Evolutionary conservation across 768 basidiomycete genomes (phyloP).

Genomic region (Termitomyces titanicus): DNA sequence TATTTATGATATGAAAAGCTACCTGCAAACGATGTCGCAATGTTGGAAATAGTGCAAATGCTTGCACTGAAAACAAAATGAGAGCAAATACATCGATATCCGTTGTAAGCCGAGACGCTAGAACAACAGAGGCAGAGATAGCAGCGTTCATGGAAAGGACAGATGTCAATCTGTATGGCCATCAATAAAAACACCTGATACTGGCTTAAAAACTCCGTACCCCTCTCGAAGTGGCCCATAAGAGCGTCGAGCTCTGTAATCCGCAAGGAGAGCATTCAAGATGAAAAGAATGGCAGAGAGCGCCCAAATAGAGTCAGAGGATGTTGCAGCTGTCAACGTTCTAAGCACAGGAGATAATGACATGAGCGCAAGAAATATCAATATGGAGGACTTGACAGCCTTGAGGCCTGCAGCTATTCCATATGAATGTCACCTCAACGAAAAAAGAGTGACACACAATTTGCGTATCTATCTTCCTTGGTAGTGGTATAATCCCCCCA

Average conservation of each 20-base stretch:
- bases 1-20: constrained; percentile 15
- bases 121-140: constrained; percentile 87
- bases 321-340: constrained; percentile 92
- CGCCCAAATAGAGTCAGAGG: constrained; percentile 97
- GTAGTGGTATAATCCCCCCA: constrained; percentile 34
- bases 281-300: constrained; percentile 81
- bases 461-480: constrained; percentile 11
- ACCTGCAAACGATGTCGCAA: constrained; percentile 74
- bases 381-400: constrained; percentile 72
- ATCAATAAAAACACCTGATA: constrained; percentile 15
- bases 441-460: constrained; percentile 12
- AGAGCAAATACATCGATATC: constrained; percentile 88
- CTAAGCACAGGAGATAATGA: constrained; percentile 87
- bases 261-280: constrained; percentile 78
- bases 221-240: constrained; percentile 53
- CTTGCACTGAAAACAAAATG: constrained; percentile 76
- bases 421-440: not conserved
- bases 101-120: constrained; percentile 83
- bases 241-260: constrained; percentile 59
- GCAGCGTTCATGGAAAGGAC: constrained; percentile 90
- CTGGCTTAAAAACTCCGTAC: constrained; percentile 30
- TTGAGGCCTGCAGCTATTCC: constrained; percentile 52
- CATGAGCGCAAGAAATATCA: constrained; percentile 87
- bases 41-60: constrained; percentile 82
- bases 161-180: constrained; percentile 58